These are phyloP conservation scores for Phytopythium helicoides DNA, from an alignment of 352 stramenopile genomes.

Conservation along the genomic window DNA sequence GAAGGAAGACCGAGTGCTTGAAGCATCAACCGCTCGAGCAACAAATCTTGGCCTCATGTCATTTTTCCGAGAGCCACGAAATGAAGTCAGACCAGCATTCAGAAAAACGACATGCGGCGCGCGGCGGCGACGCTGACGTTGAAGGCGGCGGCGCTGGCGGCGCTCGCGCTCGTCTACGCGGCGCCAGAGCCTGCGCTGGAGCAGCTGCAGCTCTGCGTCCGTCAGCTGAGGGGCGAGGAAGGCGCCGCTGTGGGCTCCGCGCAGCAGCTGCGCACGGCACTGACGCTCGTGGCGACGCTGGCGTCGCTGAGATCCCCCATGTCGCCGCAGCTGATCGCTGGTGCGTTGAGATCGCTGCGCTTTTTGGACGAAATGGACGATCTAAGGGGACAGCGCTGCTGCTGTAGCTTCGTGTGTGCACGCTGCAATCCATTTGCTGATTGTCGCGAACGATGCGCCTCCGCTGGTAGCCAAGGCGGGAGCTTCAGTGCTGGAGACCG, in stretches of 20 bases:
- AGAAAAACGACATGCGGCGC: too few species aligned
- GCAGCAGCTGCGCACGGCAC: constrained; percentile 12
- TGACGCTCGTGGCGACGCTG: constrained; percentile 14
- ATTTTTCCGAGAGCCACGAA: too few species aligned
- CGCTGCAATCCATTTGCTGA: constrained; percentile 15
- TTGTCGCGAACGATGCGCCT: background rate
- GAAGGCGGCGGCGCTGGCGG: background rate
- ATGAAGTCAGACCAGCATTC: too few species aligned
- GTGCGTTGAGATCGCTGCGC: constrained; percentile 3
- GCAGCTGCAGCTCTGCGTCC: background rate
- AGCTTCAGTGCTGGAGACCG: constrained; percentile 20
- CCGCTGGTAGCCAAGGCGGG: too few species aligned
- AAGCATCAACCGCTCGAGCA: too few species aligned
- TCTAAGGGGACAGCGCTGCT: too few species aligned
- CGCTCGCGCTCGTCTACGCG: constrained; percentile 1
- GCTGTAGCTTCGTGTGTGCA: constrained; percentile 12
- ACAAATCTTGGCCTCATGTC: too few species aligned
- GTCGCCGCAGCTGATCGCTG: constrained; percentile 11
- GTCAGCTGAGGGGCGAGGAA: too few species aligned
- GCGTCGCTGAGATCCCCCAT: constrained; percentile 7
- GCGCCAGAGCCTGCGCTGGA: background rate
- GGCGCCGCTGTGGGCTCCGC: too few species aligned
- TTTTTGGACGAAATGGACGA: too few species aligned
- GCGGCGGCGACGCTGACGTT: background rate
- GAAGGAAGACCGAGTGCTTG: too few species aligned